Evolutionary conservation across 768 basidiomycete species (phyloP), one percentile per base, ranked within the genome.

Genomic region (Xerocomellus amylosporus): DNA sequence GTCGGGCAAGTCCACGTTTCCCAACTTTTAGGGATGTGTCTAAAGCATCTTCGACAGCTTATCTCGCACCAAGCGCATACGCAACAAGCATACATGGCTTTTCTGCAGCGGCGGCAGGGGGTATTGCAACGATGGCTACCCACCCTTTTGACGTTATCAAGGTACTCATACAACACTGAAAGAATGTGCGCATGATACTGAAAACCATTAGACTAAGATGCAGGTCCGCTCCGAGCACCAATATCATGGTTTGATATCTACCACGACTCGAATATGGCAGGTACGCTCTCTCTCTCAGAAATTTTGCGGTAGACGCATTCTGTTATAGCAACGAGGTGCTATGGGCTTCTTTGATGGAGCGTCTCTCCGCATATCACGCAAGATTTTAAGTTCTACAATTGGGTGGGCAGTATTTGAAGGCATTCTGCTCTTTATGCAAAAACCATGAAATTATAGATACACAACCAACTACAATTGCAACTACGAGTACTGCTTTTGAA

Each of bases 121-220:
- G 85, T 2, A 76, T 94, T 49, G 93, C 93, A 1, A 96, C 93
- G 0, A 71, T 93, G 50, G 78, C 78, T 2, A 98, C 95, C 2
- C 92, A 94, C 62, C 95, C 95, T 2, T 96, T 96, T 60, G 94
- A 98, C 67, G 92, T 94, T 40, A 80, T 97, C 59, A 98, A 98
- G 79, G 93, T 90, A 58, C n/a, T 47, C 45, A 13, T 37, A 14
- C 34, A 33, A n/a, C 4, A 24, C 30, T 24, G 1, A n/a, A n/a
- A n/a, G n/a, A 20, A 26, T 30, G 20, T 49, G 4, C 14, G n/a
- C 31, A 34, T 9, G 24, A 40, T 31, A 19, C 61, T 58, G 47
- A 55, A 17, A 44, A n/a, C 38, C 22, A 36, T 43, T 28, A 93
- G 91, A 98, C 94, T 0, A 89, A 92, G 65, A 86, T 98, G 68